Percentiles rank a stretch among this genome's conserved stretches.
phyloP scores from a whole-genome alignment of 1,139 yeast genomes.

The Yamadazyma diddensiae region DNA sequence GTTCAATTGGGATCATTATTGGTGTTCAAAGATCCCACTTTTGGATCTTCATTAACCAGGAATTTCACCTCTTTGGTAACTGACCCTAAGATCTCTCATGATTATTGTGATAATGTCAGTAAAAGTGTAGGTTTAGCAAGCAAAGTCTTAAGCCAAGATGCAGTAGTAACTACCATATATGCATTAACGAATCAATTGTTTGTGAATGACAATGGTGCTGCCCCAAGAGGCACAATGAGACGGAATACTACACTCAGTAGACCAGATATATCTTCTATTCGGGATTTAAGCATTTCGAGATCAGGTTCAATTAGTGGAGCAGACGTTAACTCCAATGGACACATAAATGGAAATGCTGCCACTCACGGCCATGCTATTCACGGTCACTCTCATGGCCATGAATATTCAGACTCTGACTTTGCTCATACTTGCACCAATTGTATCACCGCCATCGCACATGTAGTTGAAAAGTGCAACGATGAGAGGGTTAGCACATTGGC shows the following conservation, averaged over 20 bases:
- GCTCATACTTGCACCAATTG: constrained; percentile 54
- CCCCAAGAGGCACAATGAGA: constrained; percentile 24
- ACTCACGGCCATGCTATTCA: neutral
- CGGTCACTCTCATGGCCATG: constrained; percentile 9
- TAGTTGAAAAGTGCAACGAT: constrained; percentile 68
- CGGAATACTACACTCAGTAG: constrained; percentile 22
- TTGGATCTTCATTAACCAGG: constrained; percentile 48
- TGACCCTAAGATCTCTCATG: constrained; percentile 35
- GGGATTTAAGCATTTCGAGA: constrained; percentile 11
- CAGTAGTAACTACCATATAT: constrained; percentile 82
- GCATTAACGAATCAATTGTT: constrained; percentile 74
- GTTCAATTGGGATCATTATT: constrained; percentile 56
- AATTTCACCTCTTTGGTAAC: constrained; percentile 49
- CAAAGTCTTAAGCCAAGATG: constrained; percentile 64
- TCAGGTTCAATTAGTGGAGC: constrained; percentile 1
- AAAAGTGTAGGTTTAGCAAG: constrained; percentile 44
- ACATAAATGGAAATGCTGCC: constrained; percentile 4
- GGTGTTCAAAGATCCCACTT: constrained; percentile 42
- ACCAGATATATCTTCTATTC: constrained; percentile 16
- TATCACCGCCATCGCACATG: constrained; percentile 67
- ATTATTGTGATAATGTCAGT: constrained; percentile 35
- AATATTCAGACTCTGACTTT: constrained; percentile 30
- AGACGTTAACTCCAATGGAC: constrained; percentile 3
- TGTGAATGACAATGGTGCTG: constrained; percentile 42
- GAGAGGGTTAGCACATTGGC: constrained; percentile 78